Conservation (phyloP, 805 yeast genomes). For the Geotrichum ghanense region DNA sequence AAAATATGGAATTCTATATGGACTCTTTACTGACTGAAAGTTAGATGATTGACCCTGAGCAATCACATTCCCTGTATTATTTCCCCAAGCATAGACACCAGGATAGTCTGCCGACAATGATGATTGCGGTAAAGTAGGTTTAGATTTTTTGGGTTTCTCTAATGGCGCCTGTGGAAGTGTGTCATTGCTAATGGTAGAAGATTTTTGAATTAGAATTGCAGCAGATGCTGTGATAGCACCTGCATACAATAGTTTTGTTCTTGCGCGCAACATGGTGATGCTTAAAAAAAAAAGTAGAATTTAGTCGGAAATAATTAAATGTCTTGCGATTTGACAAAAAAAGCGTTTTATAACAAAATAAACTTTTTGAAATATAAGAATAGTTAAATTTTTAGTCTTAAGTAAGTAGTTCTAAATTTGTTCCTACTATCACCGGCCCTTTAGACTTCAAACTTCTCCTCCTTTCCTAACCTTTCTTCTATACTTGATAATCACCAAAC, state of each 20-base stretch:
- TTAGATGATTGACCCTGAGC: conserved; percentile 15
- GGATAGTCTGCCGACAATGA: conserved; percentile 23
- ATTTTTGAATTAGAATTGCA: not conserved
- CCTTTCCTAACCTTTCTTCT: too few species aligned
- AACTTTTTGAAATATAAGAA: too few species aligned
- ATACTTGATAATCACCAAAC: too few species aligned
- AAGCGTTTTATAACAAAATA: too few species aligned
- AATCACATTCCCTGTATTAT: conserved; percentile 32
- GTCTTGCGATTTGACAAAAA: too few species aligned
- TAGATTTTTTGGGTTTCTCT: not conserved
- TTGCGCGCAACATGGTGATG: not conserved
- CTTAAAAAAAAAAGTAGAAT: too few species aligned
- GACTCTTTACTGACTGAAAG: conserved; percentile 33
- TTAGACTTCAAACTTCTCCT: too few species aligned
- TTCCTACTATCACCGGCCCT: too few species aligned
- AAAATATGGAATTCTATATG: conserved; percentile 51
- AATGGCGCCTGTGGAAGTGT: not conserved
- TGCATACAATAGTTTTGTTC: not conserved
- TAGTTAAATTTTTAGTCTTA: too few species aligned
- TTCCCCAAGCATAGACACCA: conserved; percentile 59
- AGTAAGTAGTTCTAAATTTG: too few species aligned
- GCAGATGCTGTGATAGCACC: not conserved
- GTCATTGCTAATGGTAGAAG: not conserved
- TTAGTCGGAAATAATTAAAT: too few species aligned
- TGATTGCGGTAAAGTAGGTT: not conserved